Conservation (phyloP, 192 early-diverging fungal genomes). For the Paraglomus occultum region DNA sequence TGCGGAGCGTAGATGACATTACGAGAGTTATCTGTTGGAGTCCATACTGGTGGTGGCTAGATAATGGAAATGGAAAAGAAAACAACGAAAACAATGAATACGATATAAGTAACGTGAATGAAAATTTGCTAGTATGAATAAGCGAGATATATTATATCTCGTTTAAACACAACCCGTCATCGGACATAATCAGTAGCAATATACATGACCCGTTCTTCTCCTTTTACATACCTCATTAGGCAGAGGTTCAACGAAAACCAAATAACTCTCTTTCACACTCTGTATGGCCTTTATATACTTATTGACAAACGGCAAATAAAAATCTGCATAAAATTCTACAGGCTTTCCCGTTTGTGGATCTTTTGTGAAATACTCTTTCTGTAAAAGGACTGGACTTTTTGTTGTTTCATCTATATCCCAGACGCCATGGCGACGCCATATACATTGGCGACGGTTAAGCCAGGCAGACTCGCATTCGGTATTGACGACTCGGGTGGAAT, state of each 20-base stretch:
- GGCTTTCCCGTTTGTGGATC: constrained; percentile 53
- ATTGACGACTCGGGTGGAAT: constrained; percentile 57
- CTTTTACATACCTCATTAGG: constrained; percentile 63
- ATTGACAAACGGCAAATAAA: constrained; percentile 72
- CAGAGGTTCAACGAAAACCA: constrained; percentile 77
- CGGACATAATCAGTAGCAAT: no score
- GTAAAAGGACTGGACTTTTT: constrained; percentile 47
- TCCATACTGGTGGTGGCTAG: constrained; percentile 47
- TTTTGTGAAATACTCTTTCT: constrained; percentile 66
- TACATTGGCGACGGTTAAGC: constrained; percentile 58
- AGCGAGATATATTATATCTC: background rate
- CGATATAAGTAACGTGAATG: background rate
- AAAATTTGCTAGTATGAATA: background rate
- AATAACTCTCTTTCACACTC: constrained; percentile 44
- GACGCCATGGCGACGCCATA: constrained; percentile 79
- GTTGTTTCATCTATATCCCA: constrained; percentile 60
- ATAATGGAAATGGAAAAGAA: background rate
- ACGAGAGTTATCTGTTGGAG: constrained; percentile 44
- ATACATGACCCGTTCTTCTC: background rate
- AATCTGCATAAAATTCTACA: constrained; percentile 66
- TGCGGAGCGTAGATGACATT: constrained; percentile 78
- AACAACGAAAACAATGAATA: background rate
- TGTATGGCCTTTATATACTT: constrained; percentile 63
- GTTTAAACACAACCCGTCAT: no score
- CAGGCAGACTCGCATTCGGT: constrained; percentile 55